These are phyloP conservation scores for Styphnolobium japonicum DNA, from an alignment of 306 rosid species.

Conservation along the genomic window DNA sequence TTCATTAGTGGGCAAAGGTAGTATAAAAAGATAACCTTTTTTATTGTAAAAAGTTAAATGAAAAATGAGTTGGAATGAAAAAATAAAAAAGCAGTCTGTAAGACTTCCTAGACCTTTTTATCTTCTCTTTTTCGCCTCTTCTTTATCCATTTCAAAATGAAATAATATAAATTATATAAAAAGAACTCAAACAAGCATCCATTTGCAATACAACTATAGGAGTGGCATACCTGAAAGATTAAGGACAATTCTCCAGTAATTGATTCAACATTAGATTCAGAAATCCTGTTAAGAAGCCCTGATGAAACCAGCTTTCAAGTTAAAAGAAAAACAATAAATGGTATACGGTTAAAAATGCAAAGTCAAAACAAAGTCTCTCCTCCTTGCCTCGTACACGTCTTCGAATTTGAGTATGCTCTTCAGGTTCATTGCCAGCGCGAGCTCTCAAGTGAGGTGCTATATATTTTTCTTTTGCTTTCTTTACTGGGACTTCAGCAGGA, in stretches of 20 bases:
- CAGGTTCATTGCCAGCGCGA: slow-evolving; percentile 60
- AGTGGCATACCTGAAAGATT: slow-evolving; percentile 43
- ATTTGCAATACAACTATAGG: not conserved
- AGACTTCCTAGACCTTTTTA: not conserved
- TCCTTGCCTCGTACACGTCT: slow-evolving; percentile 54
- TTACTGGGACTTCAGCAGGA: slow-evolving; percentile 34
- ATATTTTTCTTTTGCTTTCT: slow-evolving; percentile 49
- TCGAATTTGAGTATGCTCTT: slow-evolving; percentile 70
- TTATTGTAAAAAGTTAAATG: not conserved
- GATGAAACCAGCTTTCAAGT: slow-evolving; percentile 30
- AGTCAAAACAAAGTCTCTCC: slow-evolving; percentile 14
- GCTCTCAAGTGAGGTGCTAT: slow-evolving; percentile 74
- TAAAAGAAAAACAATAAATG: not conserved
- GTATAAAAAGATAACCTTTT: not conserved
- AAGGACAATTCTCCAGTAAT: slow-evolving; percentile 61
- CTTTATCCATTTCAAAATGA: slow-evolving; percentile 2
- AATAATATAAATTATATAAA: not conserved
- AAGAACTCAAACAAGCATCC: not conserved
- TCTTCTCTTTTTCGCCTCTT: not conserved
- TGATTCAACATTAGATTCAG: slow-evolving; percentile 78
- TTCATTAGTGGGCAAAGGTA: not conserved
- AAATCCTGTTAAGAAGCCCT: slow-evolving; percentile 68
- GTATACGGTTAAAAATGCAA: not conserved
- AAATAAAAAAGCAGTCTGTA: not conserved
- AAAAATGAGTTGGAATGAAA: not conserved